phyloP scores from a whole-genome alignment of 371 early-diverging fungal genomes.

The Dichotomocladium elegans region DNA sequence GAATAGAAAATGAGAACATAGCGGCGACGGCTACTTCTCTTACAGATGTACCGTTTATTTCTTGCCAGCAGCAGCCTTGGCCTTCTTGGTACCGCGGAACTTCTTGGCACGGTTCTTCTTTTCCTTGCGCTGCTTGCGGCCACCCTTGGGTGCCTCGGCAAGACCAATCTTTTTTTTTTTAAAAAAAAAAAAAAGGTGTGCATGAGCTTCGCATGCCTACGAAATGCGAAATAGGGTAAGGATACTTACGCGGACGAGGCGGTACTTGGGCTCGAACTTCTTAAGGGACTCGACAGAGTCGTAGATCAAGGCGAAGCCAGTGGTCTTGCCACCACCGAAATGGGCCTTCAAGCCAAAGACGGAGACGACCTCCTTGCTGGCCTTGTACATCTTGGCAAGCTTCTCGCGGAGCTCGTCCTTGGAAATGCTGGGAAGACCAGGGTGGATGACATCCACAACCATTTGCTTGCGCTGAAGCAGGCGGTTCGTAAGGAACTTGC shows the following conservation, averaged over 20 bases:
- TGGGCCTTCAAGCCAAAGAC: constrained; percentile 94
- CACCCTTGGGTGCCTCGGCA: constrained; percentile 71
- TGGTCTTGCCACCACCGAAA: constrained; percentile 98
- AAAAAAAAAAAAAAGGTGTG: too few species aligned
- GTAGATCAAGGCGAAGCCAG: constrained; percentile 98
- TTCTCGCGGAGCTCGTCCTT: constrained; percentile 93
- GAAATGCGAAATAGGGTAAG: neutral
- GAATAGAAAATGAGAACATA: too few species aligned
- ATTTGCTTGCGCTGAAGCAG: constrained; percentile 98
- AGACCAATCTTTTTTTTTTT: constrained; percentile 83
- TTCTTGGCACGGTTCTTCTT: constrained; percentile 99
- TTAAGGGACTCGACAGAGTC: constrained; percentile 93
- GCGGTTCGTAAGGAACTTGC: constrained; percentile 98
- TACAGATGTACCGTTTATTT: constrained; percentile 15
- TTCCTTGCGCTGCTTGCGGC: constrained; percentile 98
- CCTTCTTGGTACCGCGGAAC: constrained; percentile 96
- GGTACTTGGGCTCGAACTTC: constrained; percentile 99
- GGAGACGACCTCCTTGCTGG: constrained; percentile 86
- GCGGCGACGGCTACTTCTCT: too few species aligned
- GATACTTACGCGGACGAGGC: constrained; percentile 73
- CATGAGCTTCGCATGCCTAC: too few species aligned
- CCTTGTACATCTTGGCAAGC: constrained; percentile 96
- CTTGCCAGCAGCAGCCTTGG: constrained; percentile 66
- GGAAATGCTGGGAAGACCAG: constrained; percentile 88
- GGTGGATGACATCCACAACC: constrained; percentile 96